phyloP scores from a whole-genome alignment of 257 asterid genomes.

The Solanum bukasovii region DNA sequence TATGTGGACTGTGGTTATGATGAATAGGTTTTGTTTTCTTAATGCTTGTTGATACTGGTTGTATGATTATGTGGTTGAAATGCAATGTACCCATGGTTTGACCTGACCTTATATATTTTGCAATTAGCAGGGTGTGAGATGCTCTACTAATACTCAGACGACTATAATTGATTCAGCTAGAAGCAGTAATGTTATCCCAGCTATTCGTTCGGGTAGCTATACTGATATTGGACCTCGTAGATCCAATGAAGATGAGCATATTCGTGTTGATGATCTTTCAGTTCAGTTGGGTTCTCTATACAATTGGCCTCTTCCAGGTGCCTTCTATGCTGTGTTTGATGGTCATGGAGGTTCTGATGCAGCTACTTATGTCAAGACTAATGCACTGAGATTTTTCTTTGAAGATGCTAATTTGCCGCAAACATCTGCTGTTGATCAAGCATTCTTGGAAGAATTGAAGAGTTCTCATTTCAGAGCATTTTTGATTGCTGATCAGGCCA shows the following conservation, averaged over 20 bases:
- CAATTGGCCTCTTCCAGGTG: conserved; percentile 58
- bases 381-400: conserved; percentile 55
- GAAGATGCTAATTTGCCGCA: conserved; percentile 63
- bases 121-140: conserved; percentile 49
- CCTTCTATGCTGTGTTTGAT: conserved; percentile 85
- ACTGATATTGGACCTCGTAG: conserved; percentile 78
- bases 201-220: conserved; percentile 75
- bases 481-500: conserved; percentile 60
- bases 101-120: background rate
- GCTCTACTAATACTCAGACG: conserved; percentile 49
- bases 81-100: background rate
- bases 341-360: conserved; percentile 96
- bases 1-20: background rate
- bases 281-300: conserved; percentile 45
- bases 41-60: background rate
- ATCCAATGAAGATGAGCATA: conserved; percentile 74
- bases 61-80: background rate
- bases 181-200: conserved; percentile 29
- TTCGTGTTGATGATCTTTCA: conserved; percentile 63
- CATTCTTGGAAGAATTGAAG: conserved; percentile 49
- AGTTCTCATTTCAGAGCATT: conserved; percentile 46
- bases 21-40: background rate
- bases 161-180: conserved; percentile 21
- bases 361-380: conserved; percentile 57
- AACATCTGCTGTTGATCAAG: conserved; percentile 39